Evolutionary conservation across 23 red algal genomes (phyloP), one percentile per base, ranked within the genome.

Genomic region (Porphyridium purpureum): DNA sequence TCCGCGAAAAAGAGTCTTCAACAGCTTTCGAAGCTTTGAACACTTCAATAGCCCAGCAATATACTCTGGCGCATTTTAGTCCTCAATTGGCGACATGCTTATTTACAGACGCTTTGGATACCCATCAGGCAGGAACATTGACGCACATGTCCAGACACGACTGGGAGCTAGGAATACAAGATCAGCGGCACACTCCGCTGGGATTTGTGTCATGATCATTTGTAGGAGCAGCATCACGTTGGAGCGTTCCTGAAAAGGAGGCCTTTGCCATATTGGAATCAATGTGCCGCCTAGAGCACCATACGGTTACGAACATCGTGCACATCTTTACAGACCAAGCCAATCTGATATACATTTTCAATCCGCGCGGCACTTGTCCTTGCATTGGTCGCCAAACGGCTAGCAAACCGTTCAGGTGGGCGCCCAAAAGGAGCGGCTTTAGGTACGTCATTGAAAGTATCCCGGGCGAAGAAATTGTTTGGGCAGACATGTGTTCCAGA

Each of bases 291-390:
- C n/a, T 62, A 4, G 31, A 62, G 14, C 53, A 50, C 5, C 47
- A 14, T 6, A 36, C 7, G 0, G 58, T 5, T 6, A 20, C 26
- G 4, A 4, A 25, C 0, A 17, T 46, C 11, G 58, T 62, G 34
- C 47, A 33, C 5, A 8, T 62, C 17, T 62, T 5, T 35, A 62
- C 33, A 0, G 4, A 62, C 19, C 0, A n/a, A 24, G 0, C 58
- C 14, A 62, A 47, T 20, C 58, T 62, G 7, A 44, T 36, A 8
- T 51, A 62, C 36, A 8, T 62, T 51, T 62, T 62, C 14, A 38
- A 52, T 7, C 58, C 33, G 7, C 26, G 26, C 5, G 0, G 58
- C 9, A 4, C 4, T 5, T 46, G 1, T 19, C n/a, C 58, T 15
- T 33, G 58, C 4, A 62, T 62, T 0, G 21, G 0, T 15, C 14